A percentile compares a stretch with the other conserved stretches of the same genome.
Evolutionary conservation across 805 yeast genomes (phyloP).

Genomic region (Zygotorulaspora florentina): DNA sequence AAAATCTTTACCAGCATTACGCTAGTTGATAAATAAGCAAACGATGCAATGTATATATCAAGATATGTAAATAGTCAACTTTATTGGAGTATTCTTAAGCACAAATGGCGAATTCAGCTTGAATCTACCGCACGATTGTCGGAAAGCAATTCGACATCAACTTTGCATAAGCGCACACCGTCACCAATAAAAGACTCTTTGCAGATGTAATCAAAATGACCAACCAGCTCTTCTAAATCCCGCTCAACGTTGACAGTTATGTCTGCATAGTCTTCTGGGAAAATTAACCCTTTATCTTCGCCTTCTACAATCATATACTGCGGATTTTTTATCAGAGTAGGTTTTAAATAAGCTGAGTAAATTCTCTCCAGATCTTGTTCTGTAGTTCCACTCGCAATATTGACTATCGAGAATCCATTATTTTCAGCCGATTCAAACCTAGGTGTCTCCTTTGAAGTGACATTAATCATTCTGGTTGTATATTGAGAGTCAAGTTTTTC

Average conservation of each 20-base stretch:
- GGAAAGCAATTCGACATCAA: constrained; percentile 13
- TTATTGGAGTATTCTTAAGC: not conserved
- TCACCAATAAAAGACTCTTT: constrained; percentile 27
- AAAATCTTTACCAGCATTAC: not conserved
- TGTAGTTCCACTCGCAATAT: constrained; percentile 51
- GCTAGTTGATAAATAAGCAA: not conserved
- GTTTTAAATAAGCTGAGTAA: constrained; percentile 29
- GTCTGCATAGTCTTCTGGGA: constrained; percentile 35
- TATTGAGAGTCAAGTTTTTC: constrained; percentile 28
- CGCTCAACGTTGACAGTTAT: constrained; percentile 40
- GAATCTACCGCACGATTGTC: not conserved
- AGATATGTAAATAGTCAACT: constrained; percentile 13
- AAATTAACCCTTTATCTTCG: constrained; percentile 17
- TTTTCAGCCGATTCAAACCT: constrained; percentile 31
- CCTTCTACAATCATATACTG: constrained; percentile 14
- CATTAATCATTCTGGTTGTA: constrained; percentile 24
- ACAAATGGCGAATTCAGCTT: not conserved
- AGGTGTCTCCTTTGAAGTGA: constrained; percentile 20
- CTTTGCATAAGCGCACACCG: constrained; percentile 20
- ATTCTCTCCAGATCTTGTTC: constrained; percentile 40
- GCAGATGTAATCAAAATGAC: constrained; percentile 27
- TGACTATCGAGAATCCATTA: constrained; percentile 54
- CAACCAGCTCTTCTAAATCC: constrained; percentile 41
- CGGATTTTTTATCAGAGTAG: constrained; percentile 30
- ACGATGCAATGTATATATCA: constrained; percentile 7